A percentile compares a stretch with the other conserved stretches of the same genome.
These are phyloP conservation scores for Fusarium sp. DNA, from an alignment of 2,329 filamentous ascomycete species.

Conservation along the genomic window DNA sequence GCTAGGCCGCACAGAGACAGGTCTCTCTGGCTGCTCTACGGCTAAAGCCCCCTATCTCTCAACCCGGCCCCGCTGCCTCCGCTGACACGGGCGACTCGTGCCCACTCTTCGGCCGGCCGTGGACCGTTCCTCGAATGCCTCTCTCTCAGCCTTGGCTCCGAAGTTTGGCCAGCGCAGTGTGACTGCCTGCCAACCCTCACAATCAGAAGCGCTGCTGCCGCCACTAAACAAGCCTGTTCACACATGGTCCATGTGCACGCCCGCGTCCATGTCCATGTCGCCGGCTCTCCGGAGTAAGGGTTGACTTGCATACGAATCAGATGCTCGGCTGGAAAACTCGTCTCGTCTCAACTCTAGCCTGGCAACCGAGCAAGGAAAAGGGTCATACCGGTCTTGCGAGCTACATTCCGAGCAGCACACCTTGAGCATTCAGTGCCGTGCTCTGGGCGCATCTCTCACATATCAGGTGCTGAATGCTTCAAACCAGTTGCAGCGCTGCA, in stretches of 20 bases:
- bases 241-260: slow-evolving; percentile 10
- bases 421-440: slow-evolving; percentile 1
- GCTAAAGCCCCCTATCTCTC: slow-evolving; percentile 13
- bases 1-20: slow-evolving; percentile 1
- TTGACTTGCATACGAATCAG: slow-evolving; percentile 29
- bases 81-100: slow-evolving; percentile 31
- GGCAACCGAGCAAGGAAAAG: slow-evolving; percentile 1
- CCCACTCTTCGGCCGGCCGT: slow-evolving; percentile 38
- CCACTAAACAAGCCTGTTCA: slow-evolving; percentile 22
- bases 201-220: slow-evolving; percentile 41
- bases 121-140: slow-evolving; percentile 9
- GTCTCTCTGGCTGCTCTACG: background rate
- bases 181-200: slow-evolving; percentile 14
- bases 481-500: slow-evolving; percentile 27
- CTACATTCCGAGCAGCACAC: background rate
- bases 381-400: background rate
- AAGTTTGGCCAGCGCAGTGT: slow-evolving; percentile 2
- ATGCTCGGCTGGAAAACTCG: slow-evolving; percentile 25
- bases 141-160: background rate
- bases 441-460: slow-evolving; percentile 18
- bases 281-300: slow-evolving; percentile 17
- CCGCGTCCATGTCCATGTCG: slow-evolving; percentile 31
- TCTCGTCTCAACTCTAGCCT: slow-evolving; percentile 34
- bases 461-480: slow-evolving; percentile 25
- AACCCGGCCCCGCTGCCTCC: slow-evolving; percentile 39